A percentile compares a stretch with the other conserved stretches of the same genome.
Conservation (phyloP, 208 protist species). For the Lotmaria passim region DNA sequence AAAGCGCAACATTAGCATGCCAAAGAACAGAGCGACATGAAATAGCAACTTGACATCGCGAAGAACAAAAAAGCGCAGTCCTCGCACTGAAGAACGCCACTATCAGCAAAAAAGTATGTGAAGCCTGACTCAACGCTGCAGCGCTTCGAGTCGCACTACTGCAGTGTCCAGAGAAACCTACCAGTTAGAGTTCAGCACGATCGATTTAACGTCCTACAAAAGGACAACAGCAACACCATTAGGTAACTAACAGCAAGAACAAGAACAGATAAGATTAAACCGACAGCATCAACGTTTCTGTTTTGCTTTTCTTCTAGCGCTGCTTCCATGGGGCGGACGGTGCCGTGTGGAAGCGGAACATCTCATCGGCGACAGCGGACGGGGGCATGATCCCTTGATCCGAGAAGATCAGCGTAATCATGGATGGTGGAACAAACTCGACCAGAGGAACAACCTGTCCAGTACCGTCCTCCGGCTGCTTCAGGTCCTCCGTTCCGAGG, state of each 20-base stretch:
- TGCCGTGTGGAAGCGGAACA: slow-evolving; percentile 94
- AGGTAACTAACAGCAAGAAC: background rate
- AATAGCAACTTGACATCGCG: too few relatives aligned
- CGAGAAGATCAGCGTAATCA: slow-evolving; percentile 97
- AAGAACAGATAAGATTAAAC: background rate
- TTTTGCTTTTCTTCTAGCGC: slow-evolving; percentile 20
- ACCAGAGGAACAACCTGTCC: slow-evolving; percentile 66
- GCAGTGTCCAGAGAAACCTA: too few relatives aligned
- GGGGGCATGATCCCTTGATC: slow-evolving; percentile 99
- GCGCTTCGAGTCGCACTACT: too few relatives aligned
- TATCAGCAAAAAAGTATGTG: too few relatives aligned
- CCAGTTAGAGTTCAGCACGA: too few relatives aligned
- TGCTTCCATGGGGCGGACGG: slow-evolving; percentile 66
- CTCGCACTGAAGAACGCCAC: too few relatives aligned
- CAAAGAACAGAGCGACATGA: too few relatives aligned
- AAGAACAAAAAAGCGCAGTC: too few relatives aligned
- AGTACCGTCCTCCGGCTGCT: slow-evolving; percentile 59
- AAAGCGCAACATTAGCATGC: too few relatives aligned
- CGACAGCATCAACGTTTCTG: background rate
- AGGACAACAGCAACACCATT: background rate
- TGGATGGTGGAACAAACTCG: slow-evolving; percentile 89
- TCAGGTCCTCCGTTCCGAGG: slow-evolving; percentile 94
- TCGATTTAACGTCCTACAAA: background rate
- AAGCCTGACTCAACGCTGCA: too few relatives aligned
- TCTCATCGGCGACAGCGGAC: slow-evolving; percentile 98